A percentile compares a stretch with the other conserved stretches of the same genome.
phyloP scores from a whole-genome alignment of 176 grass and related monocot genomes.

The Elaeis guineensis region DNA sequence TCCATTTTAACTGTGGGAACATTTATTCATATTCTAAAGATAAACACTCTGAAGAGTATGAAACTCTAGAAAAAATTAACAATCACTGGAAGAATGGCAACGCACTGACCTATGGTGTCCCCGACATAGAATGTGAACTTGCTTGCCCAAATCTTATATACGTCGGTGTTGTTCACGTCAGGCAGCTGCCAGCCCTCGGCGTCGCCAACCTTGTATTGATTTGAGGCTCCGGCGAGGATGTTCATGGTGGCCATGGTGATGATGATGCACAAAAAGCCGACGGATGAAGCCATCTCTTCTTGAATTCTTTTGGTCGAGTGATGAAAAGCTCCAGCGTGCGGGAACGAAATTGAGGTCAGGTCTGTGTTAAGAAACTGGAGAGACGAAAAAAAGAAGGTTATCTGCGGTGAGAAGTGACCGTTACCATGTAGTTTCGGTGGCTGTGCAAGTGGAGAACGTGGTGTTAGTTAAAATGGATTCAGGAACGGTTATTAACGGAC shows the following conservation, averaged over 20 bases:
- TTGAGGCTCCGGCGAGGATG: background rate
- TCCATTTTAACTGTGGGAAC: too few relatives aligned
- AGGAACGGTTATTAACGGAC: background rate
- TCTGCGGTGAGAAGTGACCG: background rate
- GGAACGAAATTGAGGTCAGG: too few relatives aligned
- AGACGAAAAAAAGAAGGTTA: background rate
- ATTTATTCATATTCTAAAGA: background rate
- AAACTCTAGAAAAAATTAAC: too few relatives aligned
- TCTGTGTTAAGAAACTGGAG: too few relatives aligned
- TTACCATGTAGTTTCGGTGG: background rate
- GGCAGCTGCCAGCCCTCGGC: constrained; percentile 56
- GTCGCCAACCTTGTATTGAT: constrained; percentile 53
- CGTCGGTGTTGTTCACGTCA: constrained; percentile 22
- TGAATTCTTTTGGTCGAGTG: too few relatives aligned
- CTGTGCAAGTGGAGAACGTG: constrained; percentile 26
- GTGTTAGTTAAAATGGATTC: background rate
- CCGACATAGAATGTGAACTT: constrained; percentile 44
- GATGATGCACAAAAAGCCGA: background rate
- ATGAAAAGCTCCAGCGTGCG: too few relatives aligned
- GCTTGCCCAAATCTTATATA: constrained; percentile 55
- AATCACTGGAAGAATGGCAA: background rate
- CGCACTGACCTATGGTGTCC: constrained; percentile 46
- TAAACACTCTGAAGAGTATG: background rate
- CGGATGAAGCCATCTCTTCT: constrained; percentile 13
- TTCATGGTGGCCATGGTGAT: background rate